These are phyloP conservation scores for Cystobasidium onofrii DNA, from an alignment of 768 basidiomycete genomes.

Conservation along the genomic window DNA sequence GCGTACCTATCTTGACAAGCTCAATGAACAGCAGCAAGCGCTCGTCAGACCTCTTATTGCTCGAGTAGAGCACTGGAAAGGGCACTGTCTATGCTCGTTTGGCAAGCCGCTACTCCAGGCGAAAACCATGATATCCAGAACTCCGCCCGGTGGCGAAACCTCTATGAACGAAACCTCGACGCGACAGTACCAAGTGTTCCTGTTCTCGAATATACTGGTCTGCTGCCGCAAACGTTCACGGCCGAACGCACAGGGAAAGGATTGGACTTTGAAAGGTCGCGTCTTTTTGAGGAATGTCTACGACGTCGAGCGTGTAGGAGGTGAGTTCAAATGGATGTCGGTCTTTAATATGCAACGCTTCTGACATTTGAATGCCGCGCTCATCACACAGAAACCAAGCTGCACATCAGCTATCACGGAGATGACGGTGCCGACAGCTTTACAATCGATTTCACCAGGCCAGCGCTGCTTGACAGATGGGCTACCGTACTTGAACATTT, in stretches of 20 bases:
- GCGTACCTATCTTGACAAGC: background rate
- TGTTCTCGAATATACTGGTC: conserved; percentile 1
- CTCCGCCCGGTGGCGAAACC: background rate
- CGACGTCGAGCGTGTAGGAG: background rate
- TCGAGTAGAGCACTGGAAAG: conserved; percentile 12
- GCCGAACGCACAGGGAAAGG: background rate
- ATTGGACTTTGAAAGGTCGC: conserved; percentile 1
- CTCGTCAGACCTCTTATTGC: background rate
- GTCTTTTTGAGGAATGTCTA: background rate
- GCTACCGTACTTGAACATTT: background rate
- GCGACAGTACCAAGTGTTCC: background rate
- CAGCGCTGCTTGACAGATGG: background rate
- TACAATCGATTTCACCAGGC: background rate
- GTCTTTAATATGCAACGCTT: no score
- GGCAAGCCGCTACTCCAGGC: background rate
- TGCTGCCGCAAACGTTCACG: background rate
- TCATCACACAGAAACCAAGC: background rate
- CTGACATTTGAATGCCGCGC: no score
- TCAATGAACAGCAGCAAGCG: background rate
- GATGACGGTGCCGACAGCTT: conserved; percentile 5
- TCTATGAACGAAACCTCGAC: background rate
- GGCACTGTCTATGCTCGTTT: conserved; percentile 12
- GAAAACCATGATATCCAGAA: background rate
- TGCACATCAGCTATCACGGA: background rate
- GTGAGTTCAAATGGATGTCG: background rate